Base-by-base conservation (phyloP, 306 rosid species). In the Malus asiatica region DNA sequence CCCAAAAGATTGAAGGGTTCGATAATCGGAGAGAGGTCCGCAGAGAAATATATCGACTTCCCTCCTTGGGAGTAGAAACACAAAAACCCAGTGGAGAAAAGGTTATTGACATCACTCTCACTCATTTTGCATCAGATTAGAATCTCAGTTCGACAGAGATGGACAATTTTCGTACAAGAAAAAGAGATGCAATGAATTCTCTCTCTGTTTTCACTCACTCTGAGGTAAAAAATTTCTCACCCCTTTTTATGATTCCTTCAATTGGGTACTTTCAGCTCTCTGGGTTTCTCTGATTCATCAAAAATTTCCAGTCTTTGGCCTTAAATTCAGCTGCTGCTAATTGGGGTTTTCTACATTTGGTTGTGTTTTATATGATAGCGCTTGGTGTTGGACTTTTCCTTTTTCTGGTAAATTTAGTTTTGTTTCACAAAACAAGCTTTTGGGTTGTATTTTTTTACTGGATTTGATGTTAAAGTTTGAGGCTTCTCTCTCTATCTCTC, bases 141-240 rank as follows among this genome's bases (percentile, higher is more conserved):
- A 60, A 4, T 61, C 20, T 55, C 76, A 58, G 16, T 38, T 55
- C 19, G 71, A 38, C 63, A 4, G 48, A 71, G 30, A 66, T 73
- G 78, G 83, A 73, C 27, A 20, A 20, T 19, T 22, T 45, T 9
- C 59, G 70, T 18, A 51, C 75, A n/a, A 60, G 32, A 68, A 58
- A 68, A 35, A 23, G 8, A 12, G 68, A 62, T 18, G 30, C 57
- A 2, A 55, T 55, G 35, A 77, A 76, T 40, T 68, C 68, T 35
- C 22, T 32, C 29, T 79, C 64, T 64, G 82, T 76, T n/a, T 82
- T 85, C 76, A 85, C 80, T 40, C 78, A 79, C 12, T 72, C 80
- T 20, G 88, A 85, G 88, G 88, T 75, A 53, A 20, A 32, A 19
- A 12, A 2, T 52, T 46, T 29, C 33, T 48, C 12, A 3, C 0